These are phyloP conservation scores for Nicotiana tabacum DNA, from an alignment of 257 asterid species.

Conservation along the genomic window DNA sequence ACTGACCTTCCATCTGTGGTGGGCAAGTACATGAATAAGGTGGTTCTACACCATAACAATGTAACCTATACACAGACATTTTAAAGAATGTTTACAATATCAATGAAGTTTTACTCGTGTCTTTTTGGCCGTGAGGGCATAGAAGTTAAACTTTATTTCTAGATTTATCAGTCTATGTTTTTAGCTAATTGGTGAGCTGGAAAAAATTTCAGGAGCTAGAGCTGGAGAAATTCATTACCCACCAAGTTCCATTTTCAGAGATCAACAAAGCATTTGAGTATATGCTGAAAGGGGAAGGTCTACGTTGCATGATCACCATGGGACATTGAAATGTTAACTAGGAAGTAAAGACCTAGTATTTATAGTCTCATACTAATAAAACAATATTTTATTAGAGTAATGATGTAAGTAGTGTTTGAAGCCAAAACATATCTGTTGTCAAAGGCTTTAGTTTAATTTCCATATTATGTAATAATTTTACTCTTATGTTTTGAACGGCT, in stretches of 20 bases:
- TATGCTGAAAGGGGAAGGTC: constrained; percentile 36
- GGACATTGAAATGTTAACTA: not conserved
- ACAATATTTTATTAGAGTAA: not conserved
- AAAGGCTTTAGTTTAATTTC: not conserved
- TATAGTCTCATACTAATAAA: not conserved
- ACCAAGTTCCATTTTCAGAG: constrained; percentile 28
- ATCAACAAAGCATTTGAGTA: constrained; percentile 40
- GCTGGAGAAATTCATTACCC: constrained; percentile 42
- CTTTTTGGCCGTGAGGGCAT: not conserved
- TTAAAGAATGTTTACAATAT: no score
- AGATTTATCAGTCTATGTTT: not conserved
- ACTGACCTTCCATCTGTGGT: constrained; percentile 65
- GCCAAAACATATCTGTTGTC: not conserved
- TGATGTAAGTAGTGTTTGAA: not conserved
- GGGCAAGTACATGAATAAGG: constrained; percentile 74
- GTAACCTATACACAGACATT: not conserved
- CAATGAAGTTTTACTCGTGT: no score
- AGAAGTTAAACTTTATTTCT: not conserved
- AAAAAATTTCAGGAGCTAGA: constrained; percentile 27
- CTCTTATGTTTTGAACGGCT: not conserved
- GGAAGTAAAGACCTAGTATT: no score
- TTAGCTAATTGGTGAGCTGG: not conserved
- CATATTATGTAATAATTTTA: not conserved
- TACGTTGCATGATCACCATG: constrained; percentile 37
- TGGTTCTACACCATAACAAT: not conserved